Conservation (phyloP, 2,329 filamentous ascomycete species). For the Pestalotiopsis sp. region DNA sequence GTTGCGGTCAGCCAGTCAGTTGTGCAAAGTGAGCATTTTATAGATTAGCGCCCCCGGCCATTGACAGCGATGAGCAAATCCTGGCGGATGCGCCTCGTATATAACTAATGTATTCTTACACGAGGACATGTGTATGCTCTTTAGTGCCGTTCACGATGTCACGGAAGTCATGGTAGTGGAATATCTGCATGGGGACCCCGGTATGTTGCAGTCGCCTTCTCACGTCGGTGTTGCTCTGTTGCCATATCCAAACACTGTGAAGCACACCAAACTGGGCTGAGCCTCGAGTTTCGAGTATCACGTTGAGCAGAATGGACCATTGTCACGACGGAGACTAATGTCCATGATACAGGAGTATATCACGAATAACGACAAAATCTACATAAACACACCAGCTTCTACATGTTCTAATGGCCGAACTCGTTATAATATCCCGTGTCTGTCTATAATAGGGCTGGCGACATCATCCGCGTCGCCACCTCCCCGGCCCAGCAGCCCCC, state of each 20-base stretch:
- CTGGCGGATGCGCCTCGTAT: neutral
- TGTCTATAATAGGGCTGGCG: neutral
- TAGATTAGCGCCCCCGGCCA: neutral
- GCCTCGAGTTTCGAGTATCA: neutral
- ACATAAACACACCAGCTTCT: neutral
- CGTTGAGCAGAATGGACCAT: neutral
- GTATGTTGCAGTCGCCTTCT: too few relatives aligned
- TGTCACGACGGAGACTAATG: neutral
- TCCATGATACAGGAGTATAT: neutral
- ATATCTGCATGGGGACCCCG: neutral
- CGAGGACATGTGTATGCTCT: neutral
- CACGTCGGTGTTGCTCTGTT: too few relatives aligned
- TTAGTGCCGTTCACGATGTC: neutral
- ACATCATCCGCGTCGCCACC: conserved; percentile 5
- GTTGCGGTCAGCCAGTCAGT: neutral
- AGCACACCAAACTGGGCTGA: too few relatives aligned
- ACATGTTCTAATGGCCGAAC: neutral
- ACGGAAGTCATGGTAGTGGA: neutral
- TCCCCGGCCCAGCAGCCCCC: conserved; percentile 18
- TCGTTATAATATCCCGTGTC: conserved; percentile 1
- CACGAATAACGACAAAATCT: neutral
- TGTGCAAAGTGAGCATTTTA: neutral
- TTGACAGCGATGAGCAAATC: neutral
- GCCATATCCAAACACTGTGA: too few relatives aligned
- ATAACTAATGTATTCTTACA: neutral